Base-by-base conservation (phyloP, 495 filamentous ascomycete genomes). In the Aspergillus ellipticus region DNA sequence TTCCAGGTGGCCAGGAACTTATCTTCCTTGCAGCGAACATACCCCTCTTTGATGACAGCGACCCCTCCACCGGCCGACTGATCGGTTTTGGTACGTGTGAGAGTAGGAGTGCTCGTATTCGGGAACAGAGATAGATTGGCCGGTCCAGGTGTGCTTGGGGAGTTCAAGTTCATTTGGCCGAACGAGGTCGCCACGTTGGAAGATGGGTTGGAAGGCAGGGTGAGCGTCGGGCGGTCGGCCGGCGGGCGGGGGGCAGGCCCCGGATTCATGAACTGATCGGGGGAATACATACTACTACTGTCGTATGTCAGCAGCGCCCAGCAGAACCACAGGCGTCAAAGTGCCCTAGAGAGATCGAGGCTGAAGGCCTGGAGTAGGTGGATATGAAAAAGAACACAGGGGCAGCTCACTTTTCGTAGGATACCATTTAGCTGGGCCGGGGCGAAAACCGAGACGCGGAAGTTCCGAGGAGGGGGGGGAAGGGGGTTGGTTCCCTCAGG, bases 171-270 rank as follows among this genome's bases (percentile, higher is more conserved):
- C 74, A 92, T 78, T 63, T 86, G 86, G 33, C 84, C 83, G 79
- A 92, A 90, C 64, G 87, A 92, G 39, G 88, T 87, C 35, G 89
- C 87, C 37, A 89, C 79, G 62, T 83, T 88, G 31, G 79, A 76
- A 49, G n/a, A n/a, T n/a, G 88, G 85, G 42, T 87, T 92, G 20
- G 68, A 56, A 7, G 71, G 66, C 22, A 92, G 76, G 53, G 85
- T 85, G 57, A 96, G 83, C 59, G 87, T 88, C 53, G 90, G 88
- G 55, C 88, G 86, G 62, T 93, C 89, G 37, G 84, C 86, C 13
- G 94, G 94, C 45, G 94, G 94, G 58, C 88, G 85, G 42, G 94
- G 94, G 53, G 94, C 93, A 45, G 94, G 93, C 47, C 94, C 90
- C 54, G 94, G 92, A 67, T 97, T 97, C 88, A 97, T 94, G 74